Conservation (phyloP, 495 filamentous ascomycete genomes). For the Aspergillus egyptiacus region DNA sequence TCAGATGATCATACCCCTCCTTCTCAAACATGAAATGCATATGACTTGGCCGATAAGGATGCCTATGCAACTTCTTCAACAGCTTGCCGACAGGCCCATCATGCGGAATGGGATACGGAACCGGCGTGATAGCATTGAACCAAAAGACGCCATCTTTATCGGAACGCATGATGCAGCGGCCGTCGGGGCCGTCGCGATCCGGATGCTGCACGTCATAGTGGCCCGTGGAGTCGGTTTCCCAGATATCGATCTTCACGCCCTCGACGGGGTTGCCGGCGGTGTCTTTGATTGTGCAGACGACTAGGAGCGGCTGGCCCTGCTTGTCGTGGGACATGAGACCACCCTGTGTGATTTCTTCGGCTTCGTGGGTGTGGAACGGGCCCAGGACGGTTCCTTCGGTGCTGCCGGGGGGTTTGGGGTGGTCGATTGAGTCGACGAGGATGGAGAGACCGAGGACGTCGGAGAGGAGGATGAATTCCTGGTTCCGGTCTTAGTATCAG, state of each 20-base stretch:
- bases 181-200: slow-evolving; percentile 64
- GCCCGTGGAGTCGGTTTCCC: slow-evolving; percentile 85
- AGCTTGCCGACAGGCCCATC: slow-evolving; percentile 86
- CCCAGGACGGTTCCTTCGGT: slow-evolving; percentile 90
- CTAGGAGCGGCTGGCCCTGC: slow-evolving; percentile 56
- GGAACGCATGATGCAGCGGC: slow-evolving; percentile 70
- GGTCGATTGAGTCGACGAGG: slow-evolving; percentile 85
- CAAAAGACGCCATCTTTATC: slow-evolving; percentile 71
- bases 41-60: slow-evolving; percentile 79
- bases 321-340: slow-evolving; percentile 64
- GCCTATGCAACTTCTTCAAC: slow-evolving; percentile 62
- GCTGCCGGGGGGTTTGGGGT: slow-evolving; percentile 68
- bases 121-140: slow-evolving; percentile 83
- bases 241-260: slow-evolving; percentile 79
- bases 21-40: slow-evolving; percentile 97
- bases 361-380: slow-evolving; percentile 92
- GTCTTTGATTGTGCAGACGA: slow-evolving; percentile 71
- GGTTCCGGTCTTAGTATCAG: not conserved
- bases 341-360: slow-evolving; percentile 58
- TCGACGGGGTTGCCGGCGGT: slow-evolving; percentile 58
- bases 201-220: slow-evolving; percentile 87
- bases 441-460: slow-evolving; percentile 86
- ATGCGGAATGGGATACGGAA: slow-evolving; percentile 83
- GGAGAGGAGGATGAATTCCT: slow-evolving; percentile 94
- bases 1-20: slow-evolving; percentile 73